Percentiles rank a stretch among this genome's conserved stretches.
Evolutionary conservation across 768 basidiomycete species (phyloP).

Genomic region (Suillus subluteus): DNA sequence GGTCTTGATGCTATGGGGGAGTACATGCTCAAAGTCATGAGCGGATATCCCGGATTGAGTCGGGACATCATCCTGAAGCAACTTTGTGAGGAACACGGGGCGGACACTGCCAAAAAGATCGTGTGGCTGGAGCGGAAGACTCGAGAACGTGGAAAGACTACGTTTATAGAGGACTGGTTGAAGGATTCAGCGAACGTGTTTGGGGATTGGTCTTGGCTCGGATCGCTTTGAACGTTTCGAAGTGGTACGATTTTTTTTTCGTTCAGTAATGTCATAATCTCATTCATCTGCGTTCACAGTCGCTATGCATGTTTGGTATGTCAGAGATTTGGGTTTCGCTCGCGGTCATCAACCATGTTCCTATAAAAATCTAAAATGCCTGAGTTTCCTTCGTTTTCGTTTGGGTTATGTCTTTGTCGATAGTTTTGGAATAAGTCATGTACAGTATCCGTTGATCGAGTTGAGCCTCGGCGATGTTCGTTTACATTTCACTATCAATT

Average conservation of each 20-base stretch:
- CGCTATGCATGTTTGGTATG: not conserved
- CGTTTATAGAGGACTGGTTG: not conserved
- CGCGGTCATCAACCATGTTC: not conserved
- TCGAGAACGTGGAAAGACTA: not conserved
- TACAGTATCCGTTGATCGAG: not conserved
- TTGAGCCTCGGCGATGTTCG: slow-evolving; percentile 6
- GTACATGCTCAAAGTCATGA: slow-evolving; percentile 24
- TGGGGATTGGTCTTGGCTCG: not conserved
- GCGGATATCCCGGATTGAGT: slow-evolving; percentile 22
- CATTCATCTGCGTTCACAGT: not conserved
- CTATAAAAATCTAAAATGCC: not conserved
- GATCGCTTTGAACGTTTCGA: not conserved
- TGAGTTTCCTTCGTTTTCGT: not conserved
- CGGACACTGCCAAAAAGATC: not conserved
- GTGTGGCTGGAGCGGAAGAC: not conserved
- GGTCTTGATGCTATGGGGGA: slow-evolving; percentile 18
- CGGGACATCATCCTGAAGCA: slow-evolving; percentile 8
- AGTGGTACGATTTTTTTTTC: not conserved
- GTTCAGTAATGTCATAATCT: not conserved
- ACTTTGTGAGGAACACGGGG: not conserved
- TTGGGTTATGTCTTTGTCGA: not conserved
- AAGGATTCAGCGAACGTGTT: not conserved
- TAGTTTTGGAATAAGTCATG: not conserved
- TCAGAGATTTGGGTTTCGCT: not conserved
- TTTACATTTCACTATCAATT: not conserved